Base-by-base conservation (phyloP, 345 rosid species). In the Populus simonii region DNA sequence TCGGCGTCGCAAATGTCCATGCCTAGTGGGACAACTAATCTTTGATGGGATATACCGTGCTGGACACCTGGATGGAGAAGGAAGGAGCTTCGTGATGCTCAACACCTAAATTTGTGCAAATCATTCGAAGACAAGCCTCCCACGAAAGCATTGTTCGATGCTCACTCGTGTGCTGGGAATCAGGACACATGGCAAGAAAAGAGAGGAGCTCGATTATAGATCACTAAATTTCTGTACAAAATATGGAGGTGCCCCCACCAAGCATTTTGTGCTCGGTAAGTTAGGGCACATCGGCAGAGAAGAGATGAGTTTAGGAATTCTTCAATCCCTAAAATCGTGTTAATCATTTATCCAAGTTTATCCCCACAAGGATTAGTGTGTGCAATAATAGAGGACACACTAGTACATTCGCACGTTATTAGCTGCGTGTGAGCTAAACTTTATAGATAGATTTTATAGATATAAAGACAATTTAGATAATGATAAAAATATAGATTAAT, bases 251-350 rank as follows among this genome's bases (percentile, higher is more conserved):
- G 10, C 23, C 63, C 59, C 63, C 63, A 3, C 63, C 7, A 9
- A 9, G 29, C 27, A n/a, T n/a, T 57, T 3, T 8, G 5, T 57
- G 13, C 4, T 57, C 49, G 7, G 41, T 13, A 57, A 69, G 68
- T 3, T 15, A 17, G 41, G 74, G 69, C 84, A 69, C 73, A 3
- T 65, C 68, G 67, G 27, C 36, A 61, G 66, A 69, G n/a, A 65
- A 31, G 49, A 75, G 29, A 31, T 17, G 33, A 29, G 62, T 11
- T 38, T 68, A 68, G 22, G 8, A 49, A 49, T 41, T 75, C 57
- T 23, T 2, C 20, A 9, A 27, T 18, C 16, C 2, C 25, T 4
- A 33, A 69, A 36, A 16, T 49, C 29, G 25, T 11, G 27, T 33
- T 2, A 35, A 10, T 27, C 5, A 43, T 16, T 74, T 12, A 25